These are phyloP conservation scores for Sphaerulina vaccinii DNA, from an alignment of 2,329 filamentous ascomycete genomes.

Conservation along the genomic window DNA sequence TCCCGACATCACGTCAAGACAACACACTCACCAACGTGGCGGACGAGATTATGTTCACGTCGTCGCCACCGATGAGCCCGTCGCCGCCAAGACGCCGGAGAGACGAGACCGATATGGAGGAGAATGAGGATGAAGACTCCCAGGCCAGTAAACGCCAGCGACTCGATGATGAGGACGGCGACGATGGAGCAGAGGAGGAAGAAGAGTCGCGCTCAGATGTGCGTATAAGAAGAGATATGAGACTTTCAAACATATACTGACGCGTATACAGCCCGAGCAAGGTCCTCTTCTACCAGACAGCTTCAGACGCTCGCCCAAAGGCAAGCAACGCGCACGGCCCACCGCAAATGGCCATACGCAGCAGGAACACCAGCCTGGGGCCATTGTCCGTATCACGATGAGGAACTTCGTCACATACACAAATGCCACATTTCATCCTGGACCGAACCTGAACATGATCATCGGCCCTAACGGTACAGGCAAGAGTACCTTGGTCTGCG, in stretches of 20 bases:
- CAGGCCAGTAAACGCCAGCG: slow-evolving; percentile 21
- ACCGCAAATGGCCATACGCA: not conserved
- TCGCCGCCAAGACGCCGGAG: slow-evolving; percentile 22
- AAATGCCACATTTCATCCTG: slow-evolving; percentile 83
- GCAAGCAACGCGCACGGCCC: slow-evolving; percentile 20
- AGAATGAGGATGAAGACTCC: slow-evolving; percentile 3
- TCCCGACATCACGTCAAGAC: not conserved
- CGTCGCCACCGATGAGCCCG: slow-evolving; percentile 14
- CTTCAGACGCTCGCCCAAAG: slow-evolving; percentile 36
- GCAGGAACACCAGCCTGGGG: slow-evolving; percentile 62
- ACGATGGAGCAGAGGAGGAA: slow-evolving; percentile 3
- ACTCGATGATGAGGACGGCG: slow-evolving; percentile 9
- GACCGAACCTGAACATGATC: slow-evolving; percentile 94
- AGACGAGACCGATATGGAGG: slow-evolving; percentile 7
- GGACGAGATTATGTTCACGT: slow-evolving; percentile 6
- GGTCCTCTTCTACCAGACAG: slow-evolving; percentile 35
- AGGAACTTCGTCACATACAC: slow-evolving; percentile 95
- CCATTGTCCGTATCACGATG: slow-evolving; percentile 83
- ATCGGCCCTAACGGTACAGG: slow-evolving; percentile 98
- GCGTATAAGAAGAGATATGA: not conserved
- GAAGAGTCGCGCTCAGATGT: slow-evolving; percentile 5
- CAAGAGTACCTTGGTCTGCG: slow-evolving; percentile 95
- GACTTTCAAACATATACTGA: not conserved
- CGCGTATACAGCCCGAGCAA: slow-evolving; percentile 3
- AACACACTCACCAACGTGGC: not conserved